Evolutionary conservation across 164 flowering plant genomes (phyloP), one percentile per base, ranked within the genome.

Genomic region (Dillenia turbinata): DNA sequence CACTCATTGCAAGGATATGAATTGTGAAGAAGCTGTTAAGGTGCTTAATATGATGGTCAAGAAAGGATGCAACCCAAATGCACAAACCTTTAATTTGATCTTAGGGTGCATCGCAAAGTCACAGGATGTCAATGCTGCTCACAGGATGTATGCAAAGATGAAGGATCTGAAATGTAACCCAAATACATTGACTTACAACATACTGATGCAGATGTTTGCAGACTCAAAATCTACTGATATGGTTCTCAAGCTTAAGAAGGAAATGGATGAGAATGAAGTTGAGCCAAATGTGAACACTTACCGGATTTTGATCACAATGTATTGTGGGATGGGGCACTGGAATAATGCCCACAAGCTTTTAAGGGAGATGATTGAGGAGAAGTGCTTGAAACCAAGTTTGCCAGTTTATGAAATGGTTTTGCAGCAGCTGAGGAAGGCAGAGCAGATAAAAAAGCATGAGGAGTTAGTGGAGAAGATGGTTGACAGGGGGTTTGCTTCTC

Each of bases 391-490:
- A 63, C 98, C 97, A 0, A 71, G 78, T 60, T 8, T 71, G 56
- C 76, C 71, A 0, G 71, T 78, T 8, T 93, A 85, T 73, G 74
- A 85, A 60, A 85, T 77, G 90, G 92, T 93, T 55, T 68, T 93
- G 65, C 65, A 72, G 71, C 84, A 73, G 73, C 69, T 93, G 71
- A 82, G 94, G 62, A 79, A 85, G 52, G 94, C 97, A 2, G 97
- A 89, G 54, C 91, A 94, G 77, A 47, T 87, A 12, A 83, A 87
- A 79, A 90, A 86, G 78, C 98, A 93, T 44, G 97, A 93, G 77
- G 97, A 93, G 68, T 53, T 93, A 59, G 96, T 90, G 11, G 97
- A 90, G 74, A 90, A 82, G 75, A 90, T 93, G 98, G 81, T 89
- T 10, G 82, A 70, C 15, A 77, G 85, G 64, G 97, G 97, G 16